These are phyloP conservation scores for Amylocarpus encephaloides DNA, from an alignment of 2,329 filamentous ascomycete genomes.

Conservation along the genomic window DNA sequence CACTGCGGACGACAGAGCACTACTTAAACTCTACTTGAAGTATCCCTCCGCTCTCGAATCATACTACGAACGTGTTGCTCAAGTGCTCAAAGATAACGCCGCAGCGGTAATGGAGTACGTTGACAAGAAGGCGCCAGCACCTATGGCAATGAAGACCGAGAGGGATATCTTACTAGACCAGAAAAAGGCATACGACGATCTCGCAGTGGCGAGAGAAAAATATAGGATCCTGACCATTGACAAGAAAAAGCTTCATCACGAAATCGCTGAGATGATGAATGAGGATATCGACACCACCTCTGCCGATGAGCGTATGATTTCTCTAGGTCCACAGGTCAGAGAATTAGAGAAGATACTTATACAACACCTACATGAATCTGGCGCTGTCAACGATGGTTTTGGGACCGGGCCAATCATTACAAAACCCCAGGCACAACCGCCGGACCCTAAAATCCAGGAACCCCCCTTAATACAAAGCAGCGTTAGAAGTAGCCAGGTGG, in stretches of 20 bases:
- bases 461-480: slow-evolving; percentile 18
- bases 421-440: neutral
- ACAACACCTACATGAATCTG: slow-evolving; percentile 22
- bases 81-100: slow-evolving; percentile 19
- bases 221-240: slow-evolving; percentile 13
- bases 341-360: slow-evolving; percentile 23
- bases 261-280: slow-evolving; percentile 20
- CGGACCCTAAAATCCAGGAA: slow-evolving; percentile 11
- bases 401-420: slow-evolving; percentile 15
- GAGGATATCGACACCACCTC: slow-evolving; percentile 16
- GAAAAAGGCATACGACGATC: slow-evolving; percentile 16
- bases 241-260: slow-evolving; percentile 19
- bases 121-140: slow-evolving; percentile 19
- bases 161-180: slow-evolving; percentile 22
- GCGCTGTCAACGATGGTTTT: slow-evolving; percentile 28
- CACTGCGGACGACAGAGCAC: slow-evolving; percentile 23
- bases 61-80: slow-evolving; percentile 18
- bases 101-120: slow-evolving; percentile 18
- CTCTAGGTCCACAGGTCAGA: slow-evolving; percentile 20
- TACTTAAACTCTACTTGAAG: slow-evolving; percentile 22
- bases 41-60: slow-evolving; percentile 16
- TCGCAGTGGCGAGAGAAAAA: slow-evolving; percentile 9
- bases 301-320: slow-evolving; percentile 18
- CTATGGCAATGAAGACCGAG: slow-evolving; percentile 20
- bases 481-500: slow-evolving; percentile 25